A percentile compares a stretch with the other conserved stretches of the same genome.
These are phyloP conservation scores for Russula abietina DNA, from an alignment of 768 basidiomycete genomes.

Conservation along the genomic window DNA sequence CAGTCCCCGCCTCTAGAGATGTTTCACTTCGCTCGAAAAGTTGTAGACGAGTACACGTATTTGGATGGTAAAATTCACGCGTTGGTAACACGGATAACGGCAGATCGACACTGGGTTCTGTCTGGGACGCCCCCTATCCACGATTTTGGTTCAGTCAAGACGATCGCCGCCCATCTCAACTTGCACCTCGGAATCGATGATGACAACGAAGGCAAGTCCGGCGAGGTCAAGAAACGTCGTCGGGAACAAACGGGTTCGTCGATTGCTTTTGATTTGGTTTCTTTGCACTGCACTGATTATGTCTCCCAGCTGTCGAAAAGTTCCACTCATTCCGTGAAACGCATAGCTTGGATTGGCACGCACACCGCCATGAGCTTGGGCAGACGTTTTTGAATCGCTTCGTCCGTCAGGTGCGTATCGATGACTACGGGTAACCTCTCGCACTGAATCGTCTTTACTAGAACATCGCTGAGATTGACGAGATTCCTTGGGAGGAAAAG, in stretches of 20 bases:
- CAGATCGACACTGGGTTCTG: slow-evolving; percentile 87
- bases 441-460: slow-evolving; percentile 31
- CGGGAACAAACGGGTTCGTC: slow-evolving; percentile 74
- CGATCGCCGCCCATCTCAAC: slow-evolving; percentile 80
- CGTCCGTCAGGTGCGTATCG: slow-evolving; percentile 66
- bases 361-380: slow-evolving; percentile 74
- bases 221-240: slow-evolving; percentile 71
- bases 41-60: slow-evolving; percentile 95
- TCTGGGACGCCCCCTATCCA: slow-evolving; percentile 93
- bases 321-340: slow-evolving; percentile 98
- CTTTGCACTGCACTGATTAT: slow-evolving; percentile 1
- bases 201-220: slow-evolving; percentile 71
- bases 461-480: slow-evolving; percentile 96
- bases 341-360: slow-evolving; percentile 88
- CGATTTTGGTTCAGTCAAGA: slow-evolving; percentile 86
- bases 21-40: slow-evolving; percentile 85
- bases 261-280: background rate
- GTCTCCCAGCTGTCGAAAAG: slow-evolving; percentile 58
- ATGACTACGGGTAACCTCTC: background rate
- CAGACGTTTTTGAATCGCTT: slow-evolving; percentile 77
- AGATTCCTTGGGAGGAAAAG: slow-evolving; percentile 74
- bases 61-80: slow-evolving; percentile 74
- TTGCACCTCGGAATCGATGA: slow-evolving; percentile 92
- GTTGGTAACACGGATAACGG: slow-evolving; percentile 67
- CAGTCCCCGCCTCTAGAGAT: slow-evolving; percentile 81